Percentiles rank a stretch among this genome's conserved stretches.
Conservation (phyloP, 768 basidiomycete genomes). For the Agrocybe praecox region DNA sequence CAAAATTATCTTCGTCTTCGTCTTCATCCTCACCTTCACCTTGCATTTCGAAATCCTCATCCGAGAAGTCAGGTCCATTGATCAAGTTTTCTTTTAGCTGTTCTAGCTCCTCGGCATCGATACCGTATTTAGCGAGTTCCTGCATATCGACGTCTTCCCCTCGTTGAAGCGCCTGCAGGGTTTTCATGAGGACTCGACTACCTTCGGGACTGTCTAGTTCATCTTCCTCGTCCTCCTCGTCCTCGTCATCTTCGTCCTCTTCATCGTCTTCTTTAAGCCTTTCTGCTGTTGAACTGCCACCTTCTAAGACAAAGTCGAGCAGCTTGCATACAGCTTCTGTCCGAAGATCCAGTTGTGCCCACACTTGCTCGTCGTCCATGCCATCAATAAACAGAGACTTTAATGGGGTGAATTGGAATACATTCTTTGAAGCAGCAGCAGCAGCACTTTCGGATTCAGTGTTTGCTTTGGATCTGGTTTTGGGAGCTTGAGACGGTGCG, state of each 20-base stretch:
- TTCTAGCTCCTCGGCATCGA: slow-evolving; percentile 25
- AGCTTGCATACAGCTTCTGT: slow-evolving; percentile 69
- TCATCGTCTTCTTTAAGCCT: slow-evolving; percentile 20
- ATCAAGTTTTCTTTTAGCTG: slow-evolving; percentile 23
- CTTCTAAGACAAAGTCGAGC: slow-evolving; percentile 66
- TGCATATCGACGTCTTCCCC: slow-evolving; percentile 35
- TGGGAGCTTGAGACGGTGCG: slow-evolving; percentile 66
- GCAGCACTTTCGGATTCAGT: slow-evolving; percentile 41
- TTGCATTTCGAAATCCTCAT: slow-evolving; percentile 18
- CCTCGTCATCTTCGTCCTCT: slow-evolving; percentile 39
- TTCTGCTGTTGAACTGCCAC: slow-evolving; percentile 32
- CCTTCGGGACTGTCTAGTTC: slow-evolving; percentile 30
- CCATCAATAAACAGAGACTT: slow-evolving; percentile 73
- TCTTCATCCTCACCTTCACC: slow-evolving; percentile 8
- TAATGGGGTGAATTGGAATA: slow-evolving; percentile 69
- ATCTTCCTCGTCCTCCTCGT: slow-evolving; percentile 38
- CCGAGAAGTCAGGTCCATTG: slow-evolving; percentile 14
- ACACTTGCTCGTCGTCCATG: slow-evolving; percentile 86
- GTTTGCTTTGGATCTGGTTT: slow-evolving; percentile 70
- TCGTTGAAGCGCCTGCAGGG: slow-evolving; percentile 31
- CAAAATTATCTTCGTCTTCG: slow-evolving; percentile 14
- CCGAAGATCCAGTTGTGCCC: slow-evolving; percentile 91
- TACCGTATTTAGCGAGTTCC: slow-evolving; percentile 29
- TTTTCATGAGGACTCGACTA: slow-evolving; percentile 34
- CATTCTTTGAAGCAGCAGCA: slow-evolving; percentile 27